These are phyloP conservation scores for Parietaria judaica DNA, from an alignment of 306 rosid species.

Conservation along the genomic window DNA sequence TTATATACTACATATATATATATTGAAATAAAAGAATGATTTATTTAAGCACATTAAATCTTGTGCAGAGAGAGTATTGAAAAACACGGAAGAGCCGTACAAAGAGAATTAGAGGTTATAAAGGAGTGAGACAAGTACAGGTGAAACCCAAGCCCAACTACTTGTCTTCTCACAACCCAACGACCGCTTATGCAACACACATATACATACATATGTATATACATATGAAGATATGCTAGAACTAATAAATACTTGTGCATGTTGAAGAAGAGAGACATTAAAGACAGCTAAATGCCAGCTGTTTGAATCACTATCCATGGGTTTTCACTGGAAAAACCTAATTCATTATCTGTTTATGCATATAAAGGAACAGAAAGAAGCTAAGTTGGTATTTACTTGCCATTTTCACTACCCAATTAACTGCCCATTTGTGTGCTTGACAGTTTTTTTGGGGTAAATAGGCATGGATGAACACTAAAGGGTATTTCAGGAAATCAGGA, in stretches of 20 bases:
- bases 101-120: not conserved
- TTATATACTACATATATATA: not conserved
- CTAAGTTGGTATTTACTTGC: not conserved
- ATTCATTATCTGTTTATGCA: not conserved
- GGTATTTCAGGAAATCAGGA: not conserved
- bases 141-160: constrained; percentile 2
- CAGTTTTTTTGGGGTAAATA: no score
- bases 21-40: not conserved
- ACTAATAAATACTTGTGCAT: not conserved
- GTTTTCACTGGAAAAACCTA: constrained; percentile 3
- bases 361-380: not conserved
- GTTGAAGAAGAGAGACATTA: not conserved
- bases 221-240: no score
- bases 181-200: no score
- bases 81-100: not conserved
- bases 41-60: not conserved
- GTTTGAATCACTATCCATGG: constrained; percentile 1
- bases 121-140: not conserved
- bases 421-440: no score
- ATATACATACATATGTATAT: no score
- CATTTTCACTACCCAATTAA: no score
- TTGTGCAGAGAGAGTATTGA: not conserved
- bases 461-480: not conserved
- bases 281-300: constrained; percentile 4
- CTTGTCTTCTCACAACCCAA: not conserved